Conservation (phyloP, 257 asterid species). For the Nicotiana benthamiana region DNA sequence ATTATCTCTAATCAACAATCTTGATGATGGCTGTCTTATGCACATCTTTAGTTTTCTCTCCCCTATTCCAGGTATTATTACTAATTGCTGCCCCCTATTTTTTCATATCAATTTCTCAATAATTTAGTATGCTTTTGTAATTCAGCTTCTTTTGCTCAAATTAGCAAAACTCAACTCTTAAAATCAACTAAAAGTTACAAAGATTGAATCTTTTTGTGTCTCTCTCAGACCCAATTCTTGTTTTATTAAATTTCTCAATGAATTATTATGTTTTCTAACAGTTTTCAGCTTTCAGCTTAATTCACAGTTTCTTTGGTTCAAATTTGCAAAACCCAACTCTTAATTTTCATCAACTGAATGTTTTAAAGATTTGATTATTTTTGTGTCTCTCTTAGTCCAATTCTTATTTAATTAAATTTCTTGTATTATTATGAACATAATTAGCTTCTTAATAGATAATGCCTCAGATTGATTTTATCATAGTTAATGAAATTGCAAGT, state of each 20-base stretch:
- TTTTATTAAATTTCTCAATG: not conserved
- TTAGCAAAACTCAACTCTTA: not conserved
- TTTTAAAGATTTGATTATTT: not conserved
- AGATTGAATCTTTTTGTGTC: not conserved
- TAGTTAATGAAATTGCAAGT: not conserved
- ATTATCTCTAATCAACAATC: slow-evolving; percentile 33
- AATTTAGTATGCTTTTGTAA: not conserved
- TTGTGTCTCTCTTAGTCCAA: not conserved
- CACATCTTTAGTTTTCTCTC: slow-evolving; percentile 83
- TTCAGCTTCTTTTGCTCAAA: not conserved
- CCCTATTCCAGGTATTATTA: slow-evolving; percentile 73
- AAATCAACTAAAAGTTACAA: not conserved
- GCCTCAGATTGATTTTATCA: not conserved
- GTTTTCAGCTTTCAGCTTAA: not conserved
- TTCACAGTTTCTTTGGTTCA: not conserved
- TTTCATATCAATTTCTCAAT: not conserved
- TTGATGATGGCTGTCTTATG: slow-evolving; percentile 97
- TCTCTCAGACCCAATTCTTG: not conserved
- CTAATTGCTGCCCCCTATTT: not conserved
- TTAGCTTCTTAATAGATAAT: not conserved
- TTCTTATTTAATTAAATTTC: not conserved
- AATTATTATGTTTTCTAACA: not conserved
- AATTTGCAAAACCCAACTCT: not conserved
- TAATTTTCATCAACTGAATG: not conserved
- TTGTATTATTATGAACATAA: not conserved